These are phyloP conservation scores for Epichloe scottii DNA, from an alignment of 2,329 filamentous ascomycete species.

Conservation along the genomic window DNA sequence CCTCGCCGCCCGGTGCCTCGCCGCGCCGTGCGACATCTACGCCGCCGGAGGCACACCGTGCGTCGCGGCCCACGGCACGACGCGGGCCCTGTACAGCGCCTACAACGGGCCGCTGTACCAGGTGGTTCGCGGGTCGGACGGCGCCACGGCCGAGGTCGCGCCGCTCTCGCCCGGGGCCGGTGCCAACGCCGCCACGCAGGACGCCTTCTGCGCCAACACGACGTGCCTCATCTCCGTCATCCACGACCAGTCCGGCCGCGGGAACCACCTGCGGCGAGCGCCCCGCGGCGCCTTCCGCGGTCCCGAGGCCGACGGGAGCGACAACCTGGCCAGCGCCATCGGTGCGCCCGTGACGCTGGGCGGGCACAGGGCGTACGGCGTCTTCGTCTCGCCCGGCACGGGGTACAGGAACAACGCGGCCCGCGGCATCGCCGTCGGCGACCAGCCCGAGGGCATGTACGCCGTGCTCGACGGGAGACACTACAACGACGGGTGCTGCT, in stretches of 20 bases:
- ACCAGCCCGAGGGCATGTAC: conserved; percentile 47
- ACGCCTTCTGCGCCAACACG: conserved; percentile 45
- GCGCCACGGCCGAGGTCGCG: conserved; percentile 5
- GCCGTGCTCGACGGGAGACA: conserved; percentile 47
- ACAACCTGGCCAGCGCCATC: conserved; percentile 45
- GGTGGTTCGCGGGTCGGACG: conserved; percentile 40
- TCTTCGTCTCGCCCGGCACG: conserved; percentile 47
- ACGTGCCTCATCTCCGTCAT: conserved; percentile 52
- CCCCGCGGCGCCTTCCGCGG: conserved; percentile 41
- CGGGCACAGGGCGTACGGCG: conserved; percentile 50
- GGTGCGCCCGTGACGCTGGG: conserved; percentile 49
- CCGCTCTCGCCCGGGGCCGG: conserved; percentile 34
- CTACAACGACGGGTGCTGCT: conserved; percentile 44
- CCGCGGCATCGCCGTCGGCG: conserved; percentile 39
- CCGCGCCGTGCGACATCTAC: conserved; percentile 47
- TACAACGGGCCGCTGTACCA: conserved; percentile 46
- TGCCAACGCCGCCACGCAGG: conserved; percentile 47
- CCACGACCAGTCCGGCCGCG: conserved; percentile 51
- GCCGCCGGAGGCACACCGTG: conserved; percentile 46
- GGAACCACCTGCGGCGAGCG: conserved; percentile 51
- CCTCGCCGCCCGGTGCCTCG: neutral
- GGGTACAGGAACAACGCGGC: conserved; percentile 49
- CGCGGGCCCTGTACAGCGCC: conserved; percentile 44
- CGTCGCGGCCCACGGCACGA: conserved; percentile 53
- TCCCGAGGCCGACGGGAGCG: conserved; percentile 42